Conservation (phyloP, 2,329 filamentous ascomycete genomes). For the Neophaeococcomyces mojaviensis region DNA sequence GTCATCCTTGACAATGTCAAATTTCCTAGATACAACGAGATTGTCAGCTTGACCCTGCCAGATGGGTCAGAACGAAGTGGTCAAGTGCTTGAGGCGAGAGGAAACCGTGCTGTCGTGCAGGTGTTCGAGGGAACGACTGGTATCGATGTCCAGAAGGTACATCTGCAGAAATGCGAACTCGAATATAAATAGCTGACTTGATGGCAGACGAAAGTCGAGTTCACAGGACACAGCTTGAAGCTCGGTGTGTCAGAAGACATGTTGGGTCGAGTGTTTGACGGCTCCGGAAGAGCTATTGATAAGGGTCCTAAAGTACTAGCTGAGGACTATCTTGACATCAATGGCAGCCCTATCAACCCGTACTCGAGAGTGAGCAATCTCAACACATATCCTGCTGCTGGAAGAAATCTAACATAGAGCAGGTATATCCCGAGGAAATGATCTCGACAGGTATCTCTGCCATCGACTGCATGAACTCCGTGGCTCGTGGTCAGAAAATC, state of each 20-base stretch:
- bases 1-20: conserved; percentile 99
- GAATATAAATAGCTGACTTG: conserved; percentile 20
- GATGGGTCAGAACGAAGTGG: conserved; percentile 91
- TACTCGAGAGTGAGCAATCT: conserved; percentile 72
- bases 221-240: conserved; percentile 94
- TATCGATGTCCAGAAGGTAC: conserved; percentile 96
- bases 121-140: conserved; percentile 96
- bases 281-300: conserved; percentile 94
- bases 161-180: conserved; percentile 15
- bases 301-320: conserved; percentile 97
- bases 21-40: conserved; percentile 95
- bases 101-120: conserved; percentile 90
- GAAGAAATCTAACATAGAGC: conserved; percentile 14
- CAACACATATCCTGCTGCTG: neutral
- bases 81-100: conserved; percentile 95
- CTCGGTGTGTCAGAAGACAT: conserved; percentile 99
- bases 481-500: conserved; percentile 98
- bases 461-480: conserved; percentile 97
- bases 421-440: conserved; percentile 99
- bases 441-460: conserved; percentile 98
- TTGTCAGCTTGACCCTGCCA: conserved; percentile 88
- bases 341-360: conserved; percentile 96
- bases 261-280: conserved; percentile 97
- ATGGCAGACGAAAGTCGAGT: conserved; percentile 87
- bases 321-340: conserved; percentile 98